Evolutionary conservation across 345 rosid species (phyloP).

Genomic region (Syzygium grande): DNA sequence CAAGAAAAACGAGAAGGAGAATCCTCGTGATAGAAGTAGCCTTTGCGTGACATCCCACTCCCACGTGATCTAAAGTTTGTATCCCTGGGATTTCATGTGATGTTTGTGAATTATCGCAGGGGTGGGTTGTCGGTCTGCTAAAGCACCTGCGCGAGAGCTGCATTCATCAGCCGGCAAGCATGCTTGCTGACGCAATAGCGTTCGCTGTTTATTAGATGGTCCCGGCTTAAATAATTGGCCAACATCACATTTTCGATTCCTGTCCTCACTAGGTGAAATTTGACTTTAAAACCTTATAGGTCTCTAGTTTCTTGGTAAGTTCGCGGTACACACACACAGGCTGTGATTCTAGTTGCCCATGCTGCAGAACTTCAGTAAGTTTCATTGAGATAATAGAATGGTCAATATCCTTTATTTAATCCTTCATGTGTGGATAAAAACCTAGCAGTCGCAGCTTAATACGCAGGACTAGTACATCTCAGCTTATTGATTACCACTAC

Average conservation of each 20-base stretch:
- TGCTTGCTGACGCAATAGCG: not conserved
- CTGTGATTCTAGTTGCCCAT: not conserved
- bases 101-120: not conserved
- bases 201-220: not conserved
- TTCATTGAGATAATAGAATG: not conserved
- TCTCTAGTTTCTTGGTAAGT: not conserved
- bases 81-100: not conserved
- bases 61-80: not conserved
- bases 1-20: not conserved
- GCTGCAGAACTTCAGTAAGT: not conserved
- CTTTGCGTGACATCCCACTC: not conserved
- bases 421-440: not conserved
- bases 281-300: not conserved
- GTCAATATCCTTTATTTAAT: not conserved
- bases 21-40: not conserved
- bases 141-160: not conserved
- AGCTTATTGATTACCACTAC: not conserved
- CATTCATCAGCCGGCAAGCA: not conserved
- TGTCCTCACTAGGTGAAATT: not conserved
- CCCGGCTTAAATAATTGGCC: not conserved
- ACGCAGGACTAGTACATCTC: not conserved
- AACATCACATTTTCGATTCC: not conserved
- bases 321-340: not conserved
- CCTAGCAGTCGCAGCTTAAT: not conserved
- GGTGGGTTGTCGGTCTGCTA: not conserved